Conservation (phyloP, 2,329 filamentous ascomycete genomes). For the Fusarium mexicanum region DNA sequence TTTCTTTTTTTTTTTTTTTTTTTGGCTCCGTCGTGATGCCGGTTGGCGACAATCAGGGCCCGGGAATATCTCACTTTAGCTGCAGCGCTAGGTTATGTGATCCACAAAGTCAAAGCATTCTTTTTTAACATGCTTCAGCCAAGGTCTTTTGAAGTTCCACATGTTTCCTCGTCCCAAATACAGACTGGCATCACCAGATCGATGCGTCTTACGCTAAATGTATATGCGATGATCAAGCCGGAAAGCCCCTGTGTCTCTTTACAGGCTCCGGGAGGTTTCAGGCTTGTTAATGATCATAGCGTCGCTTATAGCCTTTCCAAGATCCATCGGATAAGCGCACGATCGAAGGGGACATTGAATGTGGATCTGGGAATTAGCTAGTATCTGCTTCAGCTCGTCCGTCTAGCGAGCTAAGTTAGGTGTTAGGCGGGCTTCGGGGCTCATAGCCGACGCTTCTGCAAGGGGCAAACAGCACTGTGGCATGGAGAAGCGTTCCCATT, state of each 20-base stretch:
- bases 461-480: conserved; percentile 11
- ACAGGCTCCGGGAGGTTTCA: neutral
- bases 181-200: neutral
- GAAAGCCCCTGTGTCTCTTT: neutral
- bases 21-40: neutral
- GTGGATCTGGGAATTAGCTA: conserved; percentile 11
- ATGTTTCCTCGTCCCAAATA: neutral
- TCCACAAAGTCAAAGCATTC: neutral
- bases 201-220: neutral
- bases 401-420: neutral
- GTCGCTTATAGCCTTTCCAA: conserved; percentile 9
- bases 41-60: neutral
- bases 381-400: neutral
- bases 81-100: neutral
- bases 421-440: neutral
- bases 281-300: conserved; percentile 14
- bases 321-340: conserved; percentile 6
- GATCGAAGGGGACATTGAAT: conserved; percentile 23
- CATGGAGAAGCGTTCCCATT: neutral
- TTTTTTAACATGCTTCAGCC: neutral
- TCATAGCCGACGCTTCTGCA: conserved; percentile 34
- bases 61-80: neutral
- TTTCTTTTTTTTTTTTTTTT: too few relatives aligned
- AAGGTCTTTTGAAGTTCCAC: neutral
- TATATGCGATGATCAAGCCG: neutral